Conservation (phyloP, 106 monocot species). For the Phalaenopsis equestris region DNA sequence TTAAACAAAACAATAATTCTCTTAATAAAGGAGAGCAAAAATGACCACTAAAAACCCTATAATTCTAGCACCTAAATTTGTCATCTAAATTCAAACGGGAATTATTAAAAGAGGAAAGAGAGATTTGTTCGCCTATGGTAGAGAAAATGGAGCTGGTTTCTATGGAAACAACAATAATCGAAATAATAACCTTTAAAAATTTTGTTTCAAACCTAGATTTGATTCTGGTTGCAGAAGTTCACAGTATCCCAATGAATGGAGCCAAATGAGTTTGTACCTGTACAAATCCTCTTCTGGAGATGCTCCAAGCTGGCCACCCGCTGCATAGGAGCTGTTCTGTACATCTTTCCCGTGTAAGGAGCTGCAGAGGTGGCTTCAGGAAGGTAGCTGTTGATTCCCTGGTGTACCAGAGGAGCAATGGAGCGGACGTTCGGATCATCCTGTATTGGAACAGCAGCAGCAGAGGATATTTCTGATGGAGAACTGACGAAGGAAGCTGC, state of each 20-base stretch:
- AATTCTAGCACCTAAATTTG: no score
- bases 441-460: constrained; percentile 23
- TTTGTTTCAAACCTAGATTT: constrained; percentile 3
- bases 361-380: constrained; percentile 8
- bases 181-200: background rate
- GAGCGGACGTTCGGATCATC: constrained; percentile 29
- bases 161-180: background rate
- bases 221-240: constrained; percentile 12
- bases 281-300: constrained; percentile 38
- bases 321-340: constrained; percentile 27
- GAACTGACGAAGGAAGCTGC: constrained; percentile 15
- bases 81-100: no score
- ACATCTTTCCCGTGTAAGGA: constrained; percentile 12
- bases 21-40: no score
- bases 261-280: background rate
- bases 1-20: no score
- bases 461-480: constrained; percentile 28
- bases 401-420: constrained; percentile 15
- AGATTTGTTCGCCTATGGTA: background rate
- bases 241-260: constrained; percentile 20
- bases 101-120: no score
- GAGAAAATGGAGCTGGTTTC: background rate
- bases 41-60: no score
- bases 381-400: constrained; percentile 7
- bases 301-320: constrained; percentile 38